Evolutionary conservation across 768 basidiomycete genomes (phyloP), one percentile per base, ranked within the genome.

Genomic region (Pisolithus tinctorius): DNA sequence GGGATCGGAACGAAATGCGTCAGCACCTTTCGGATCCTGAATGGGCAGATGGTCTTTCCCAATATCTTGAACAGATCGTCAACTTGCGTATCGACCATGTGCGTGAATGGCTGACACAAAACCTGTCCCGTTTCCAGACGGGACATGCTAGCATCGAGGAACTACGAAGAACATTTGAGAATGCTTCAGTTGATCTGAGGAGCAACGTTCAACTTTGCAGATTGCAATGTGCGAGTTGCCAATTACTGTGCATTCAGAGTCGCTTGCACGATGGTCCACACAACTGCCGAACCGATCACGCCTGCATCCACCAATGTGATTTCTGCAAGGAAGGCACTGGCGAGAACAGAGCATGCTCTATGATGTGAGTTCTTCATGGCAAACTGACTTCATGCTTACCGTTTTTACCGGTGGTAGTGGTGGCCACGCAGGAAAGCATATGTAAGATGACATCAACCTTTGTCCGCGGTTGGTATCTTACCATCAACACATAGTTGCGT

Each of bases 391-490:
- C 27, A 11, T 48, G 13, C 45, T 48, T 13, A 50, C 16, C 20
- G 27, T 3, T n/a, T n/a, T 45, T 41, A 9, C 4, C 2, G 11
- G 31, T 0, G 25, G 16, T 31, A 83, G 81, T n/a, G 81, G 80
- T 29, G 83, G 82, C 0, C 82, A 84, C 53, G 61, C 72, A 20
- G 80, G 78, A 13, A 68, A 65, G 9, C 82, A 83, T 55, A 71
- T 80, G 82, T 82, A 60, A 4, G 47, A 75, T 58, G 80, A 79
- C 48, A 78, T 78, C 4, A 60, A 72, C 34, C 11, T 34, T 34
- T 11, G 10, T 31, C 30, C 30, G 13, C 11, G 34, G 13, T 34
- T 4, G 13, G 11, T 34, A 47, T 64, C 65, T 17, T 81, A 80
- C 56, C 53, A 58, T 26, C 61, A 34, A 11, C 13, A 11, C 1